Evolutionary conservation across 331 rosid species (phyloP).

Genomic region (Saraca asoca): DNA sequence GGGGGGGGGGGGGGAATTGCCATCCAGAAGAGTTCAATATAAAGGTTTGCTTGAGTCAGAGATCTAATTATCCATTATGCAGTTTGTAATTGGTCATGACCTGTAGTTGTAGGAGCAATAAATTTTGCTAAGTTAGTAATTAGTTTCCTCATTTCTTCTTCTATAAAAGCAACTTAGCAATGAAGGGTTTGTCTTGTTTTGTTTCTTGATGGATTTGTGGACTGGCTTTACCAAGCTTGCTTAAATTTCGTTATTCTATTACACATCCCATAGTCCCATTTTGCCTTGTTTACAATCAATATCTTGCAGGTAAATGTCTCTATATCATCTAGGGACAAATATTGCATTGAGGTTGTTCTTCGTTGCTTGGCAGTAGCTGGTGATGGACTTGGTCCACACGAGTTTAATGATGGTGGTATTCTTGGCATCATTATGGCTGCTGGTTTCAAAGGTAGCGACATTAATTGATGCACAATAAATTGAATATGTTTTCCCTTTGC

Average conservation of each 20-base stretch:
- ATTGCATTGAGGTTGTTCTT: constrained; percentile 83
- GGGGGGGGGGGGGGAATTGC: background rate
- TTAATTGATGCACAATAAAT: constrained; percentile 7
- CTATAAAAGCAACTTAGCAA: too few species aligned
- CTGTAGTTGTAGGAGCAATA: too few species aligned
- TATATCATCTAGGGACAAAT: constrained; percentile 65
- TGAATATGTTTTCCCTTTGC: too few species aligned
- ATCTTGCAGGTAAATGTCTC: constrained; percentile 69
- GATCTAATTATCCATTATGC: background rate
- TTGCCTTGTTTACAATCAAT: constrained; percentile 26
- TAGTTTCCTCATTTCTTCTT: too few species aligned
- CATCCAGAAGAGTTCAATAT: constrained; percentile 4
- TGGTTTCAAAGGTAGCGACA: constrained; percentile 85
- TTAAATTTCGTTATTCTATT: constrained; percentile 9
- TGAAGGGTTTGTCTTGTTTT: too few species aligned
- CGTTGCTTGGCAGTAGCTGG: constrained; percentile 81
- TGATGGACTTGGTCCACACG: constrained; percentile 77
- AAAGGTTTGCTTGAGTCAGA: constrained; percentile 18
- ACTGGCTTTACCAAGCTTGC: constrained; percentile 17
- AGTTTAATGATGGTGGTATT: constrained; percentile 73
- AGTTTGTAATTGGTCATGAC: constrained; percentile 17
- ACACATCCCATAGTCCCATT: constrained; percentile 24
- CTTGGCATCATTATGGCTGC: constrained; percentile 78
- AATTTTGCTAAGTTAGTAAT: too few species aligned
- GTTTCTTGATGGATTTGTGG: background rate